Percentiles rank a stretch among this genome's conserved stretches.
Evolutionary conservation across 495 filamentous ascomycete genomes (phyloP).

Genomic region (Massariosphaeria phaeospora): DNA sequence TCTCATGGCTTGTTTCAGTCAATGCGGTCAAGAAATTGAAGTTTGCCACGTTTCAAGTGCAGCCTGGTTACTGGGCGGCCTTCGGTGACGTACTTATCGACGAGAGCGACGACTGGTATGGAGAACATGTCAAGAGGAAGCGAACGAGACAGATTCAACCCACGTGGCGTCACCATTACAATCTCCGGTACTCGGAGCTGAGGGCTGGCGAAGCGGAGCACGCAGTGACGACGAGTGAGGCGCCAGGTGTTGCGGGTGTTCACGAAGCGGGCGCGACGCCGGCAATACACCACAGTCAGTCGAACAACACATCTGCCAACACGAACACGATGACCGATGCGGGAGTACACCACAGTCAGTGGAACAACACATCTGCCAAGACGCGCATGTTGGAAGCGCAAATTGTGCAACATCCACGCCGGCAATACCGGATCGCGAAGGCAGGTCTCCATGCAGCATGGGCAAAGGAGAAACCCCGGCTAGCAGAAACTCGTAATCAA

Average conservation of each 20-base stretch:
- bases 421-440: background rate
- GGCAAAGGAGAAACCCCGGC: background rate
- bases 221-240: background rate
- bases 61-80: slow-evolving; percentile 13
- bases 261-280: background rate
- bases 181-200: background rate
- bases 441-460: background rate
- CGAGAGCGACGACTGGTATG: slow-evolving; percentile 18
- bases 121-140: slow-evolving; percentile 18
- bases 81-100: slow-evolving; percentile 22
- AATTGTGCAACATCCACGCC: background rate
- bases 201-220: no score
- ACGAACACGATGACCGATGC: no score
- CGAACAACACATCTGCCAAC: background rate
- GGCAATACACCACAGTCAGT: background rate
- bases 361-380: no score
- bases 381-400: no score
- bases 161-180: slow-evolving; percentile 1
- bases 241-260: background rate
- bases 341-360: no score
- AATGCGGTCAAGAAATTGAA: background rate
- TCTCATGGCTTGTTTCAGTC: slow-evolving; percentile 19
- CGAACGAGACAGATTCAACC: background rate
- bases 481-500: background rate
- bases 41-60: background rate